These are phyloP conservation scores for Aspergillus japonicus DNA, from an alignment of 2,329 filamentous ascomycete species.

Conservation along the genomic window DNA sequence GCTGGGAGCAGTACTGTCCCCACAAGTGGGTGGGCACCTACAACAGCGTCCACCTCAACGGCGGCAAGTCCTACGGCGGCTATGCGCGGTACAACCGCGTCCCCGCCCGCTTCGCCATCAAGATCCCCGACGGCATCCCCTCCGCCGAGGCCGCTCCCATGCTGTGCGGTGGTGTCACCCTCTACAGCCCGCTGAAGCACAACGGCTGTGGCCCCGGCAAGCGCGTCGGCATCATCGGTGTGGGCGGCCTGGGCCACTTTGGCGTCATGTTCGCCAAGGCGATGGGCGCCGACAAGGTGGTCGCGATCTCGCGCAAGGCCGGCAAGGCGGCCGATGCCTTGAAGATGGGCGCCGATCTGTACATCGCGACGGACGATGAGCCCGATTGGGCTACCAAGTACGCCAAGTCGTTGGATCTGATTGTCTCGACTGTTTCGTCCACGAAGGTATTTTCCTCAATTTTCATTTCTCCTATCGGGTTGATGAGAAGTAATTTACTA, in stretches of 20 bases:
- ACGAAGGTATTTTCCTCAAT: slow-evolving; percentile 39
- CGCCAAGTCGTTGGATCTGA: slow-evolving; percentile 53
- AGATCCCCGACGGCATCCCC: slow-evolving; percentile 54
- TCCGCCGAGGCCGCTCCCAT: slow-evolving; percentile 64
- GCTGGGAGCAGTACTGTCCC: slow-evolving; percentile 39
- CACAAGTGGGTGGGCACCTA: slow-evolving; percentile 34
- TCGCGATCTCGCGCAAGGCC: slow-evolving; percentile 55
- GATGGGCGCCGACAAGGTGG: slow-evolving; percentile 64
- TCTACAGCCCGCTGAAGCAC: slow-evolving; percentile 67
- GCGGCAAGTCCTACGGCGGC: slow-evolving; percentile 66
- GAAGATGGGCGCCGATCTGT: slow-evolving; percentile 56
- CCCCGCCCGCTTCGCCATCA: slow-evolving; percentile 59
- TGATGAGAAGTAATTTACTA: background rate
- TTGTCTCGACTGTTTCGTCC: slow-evolving; percentile 57
- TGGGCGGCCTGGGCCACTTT: slow-evolving; percentile 74
- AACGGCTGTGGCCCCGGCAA: slow-evolving; percentile 70
- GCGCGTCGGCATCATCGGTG: slow-evolving; percentile 68
- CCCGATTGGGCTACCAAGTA: slow-evolving; percentile 53
- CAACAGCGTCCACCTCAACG: slow-evolving; percentile 44
- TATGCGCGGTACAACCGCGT: slow-evolving; percentile 58
- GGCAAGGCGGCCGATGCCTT: slow-evolving; percentile 54
- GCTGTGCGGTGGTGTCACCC: slow-evolving; percentile 75
- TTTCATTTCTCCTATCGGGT: background rate
- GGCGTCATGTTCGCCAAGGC: slow-evolving; percentile 70
- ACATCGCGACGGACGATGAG: slow-evolving; percentile 58